Conservation (phyloP, 495 filamentous ascomycete species). For the Neurospora tetraspora region DNA sequence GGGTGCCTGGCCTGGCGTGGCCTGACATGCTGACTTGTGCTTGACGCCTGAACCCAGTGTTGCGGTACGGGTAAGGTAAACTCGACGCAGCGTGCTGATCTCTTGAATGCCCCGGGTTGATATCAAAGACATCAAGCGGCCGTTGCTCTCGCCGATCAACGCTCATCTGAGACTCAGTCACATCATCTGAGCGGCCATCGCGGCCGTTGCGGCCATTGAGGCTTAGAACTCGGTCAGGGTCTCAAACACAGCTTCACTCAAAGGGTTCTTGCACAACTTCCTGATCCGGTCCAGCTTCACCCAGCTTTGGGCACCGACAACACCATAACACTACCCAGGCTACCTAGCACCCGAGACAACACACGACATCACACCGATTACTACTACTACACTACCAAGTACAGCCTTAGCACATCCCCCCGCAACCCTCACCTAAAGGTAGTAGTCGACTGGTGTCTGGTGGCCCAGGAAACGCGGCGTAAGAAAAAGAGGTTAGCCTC, state of each 20-base stretch:
- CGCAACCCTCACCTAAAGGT: no score
- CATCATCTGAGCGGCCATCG: neutral
- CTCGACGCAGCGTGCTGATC: neutral
- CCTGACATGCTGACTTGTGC: neutral
- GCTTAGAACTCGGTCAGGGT: neutral
- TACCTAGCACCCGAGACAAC: neutral
- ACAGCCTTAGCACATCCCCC: no score
- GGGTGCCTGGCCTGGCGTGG: neutral
- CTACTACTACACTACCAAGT: neutral
- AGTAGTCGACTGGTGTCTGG: slow-evolving; percentile 6
- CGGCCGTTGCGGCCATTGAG: neutral
- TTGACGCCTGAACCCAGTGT: neutral
- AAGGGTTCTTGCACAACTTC: neutral
- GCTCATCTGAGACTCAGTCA: neutral
- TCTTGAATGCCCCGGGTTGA: neutral
- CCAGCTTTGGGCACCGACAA: neutral
- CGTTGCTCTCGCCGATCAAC: neutral
- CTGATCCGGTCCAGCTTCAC: neutral
- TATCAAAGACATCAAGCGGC: neutral
- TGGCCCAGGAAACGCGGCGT: neutral
- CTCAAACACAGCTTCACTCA: neutral
- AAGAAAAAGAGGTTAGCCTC: slow-evolving; percentile 15
- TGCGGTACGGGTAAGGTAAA: neutral
- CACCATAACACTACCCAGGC: neutral
- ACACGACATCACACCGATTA: neutral